These are phyloP conservation scores for Symbiodinium natans DNA, from an alignment of 73 alveolate genomes.

Conservation along the genomic window DNA sequence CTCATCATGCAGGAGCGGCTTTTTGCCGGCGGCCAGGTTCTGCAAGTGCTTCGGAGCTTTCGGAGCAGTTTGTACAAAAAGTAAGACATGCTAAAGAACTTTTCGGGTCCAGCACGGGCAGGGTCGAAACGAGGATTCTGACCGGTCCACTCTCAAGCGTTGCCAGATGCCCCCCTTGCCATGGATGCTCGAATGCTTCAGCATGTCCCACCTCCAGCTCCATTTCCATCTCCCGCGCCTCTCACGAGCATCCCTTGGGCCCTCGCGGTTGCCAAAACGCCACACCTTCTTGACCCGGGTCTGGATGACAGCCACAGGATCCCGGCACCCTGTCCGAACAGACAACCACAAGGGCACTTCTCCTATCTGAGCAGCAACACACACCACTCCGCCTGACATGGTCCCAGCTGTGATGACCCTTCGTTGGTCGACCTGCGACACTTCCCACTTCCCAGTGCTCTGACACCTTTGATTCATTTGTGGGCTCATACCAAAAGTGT, in stretches of 20 bases:
- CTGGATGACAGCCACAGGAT: slow-evolving; percentile 82
- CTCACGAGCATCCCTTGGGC: neutral
- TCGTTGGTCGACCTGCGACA: slow-evolving; percentile 33
- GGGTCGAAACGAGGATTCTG: too few relatives aligned
- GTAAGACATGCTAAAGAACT: too few relatives aligned
- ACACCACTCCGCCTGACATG: slow-evolving; percentile 30
- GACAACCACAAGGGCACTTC: neutral
- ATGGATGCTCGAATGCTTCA: too few relatives aligned
- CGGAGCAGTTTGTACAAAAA: too few relatives aligned
- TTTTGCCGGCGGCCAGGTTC: slow-evolving; percentile 83
- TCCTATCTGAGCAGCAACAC: neutral
- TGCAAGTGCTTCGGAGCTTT: slow-evolving; percentile 2
- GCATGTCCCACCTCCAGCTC: slow-evolving; percentile 92
- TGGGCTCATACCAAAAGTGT: neutral
- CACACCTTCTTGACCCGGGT: slow-evolving; percentile 86
- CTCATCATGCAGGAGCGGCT: slow-evolving; percentile 71
- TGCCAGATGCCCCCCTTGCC: too few relatives aligned
- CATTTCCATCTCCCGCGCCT: slow-evolving; percentile 93
- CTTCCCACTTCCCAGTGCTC: neutral
- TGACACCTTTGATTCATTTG: neutral
- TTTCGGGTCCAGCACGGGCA: too few relatives aligned
- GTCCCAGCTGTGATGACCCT: slow-evolving; percentile 79
- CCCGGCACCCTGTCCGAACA: slow-evolving; percentile 83
- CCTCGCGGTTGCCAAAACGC: too few relatives aligned
- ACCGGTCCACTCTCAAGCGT: too few relatives aligned